Evolutionary conservation across 2,329 filamentous ascomycete genomes (phyloP).

Genomic region (Penicillium sp.): DNA sequence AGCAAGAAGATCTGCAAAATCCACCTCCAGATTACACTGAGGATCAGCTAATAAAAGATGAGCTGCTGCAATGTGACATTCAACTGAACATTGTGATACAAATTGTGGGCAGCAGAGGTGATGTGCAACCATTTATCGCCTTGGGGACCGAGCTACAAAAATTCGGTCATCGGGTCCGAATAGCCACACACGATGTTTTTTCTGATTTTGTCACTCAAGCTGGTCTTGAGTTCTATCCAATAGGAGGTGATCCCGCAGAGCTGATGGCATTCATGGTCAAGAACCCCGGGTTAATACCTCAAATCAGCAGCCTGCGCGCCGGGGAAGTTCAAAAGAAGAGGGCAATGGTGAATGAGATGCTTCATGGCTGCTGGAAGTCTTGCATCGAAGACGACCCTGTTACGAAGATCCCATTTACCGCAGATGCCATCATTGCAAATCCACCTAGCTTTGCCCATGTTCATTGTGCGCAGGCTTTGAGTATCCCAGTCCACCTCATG

Average conservation of each 20-base stretch:
- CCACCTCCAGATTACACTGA: slow-evolving; percentile 18
- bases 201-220: slow-evolving; percentile 46
- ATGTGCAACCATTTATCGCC: slow-evolving; percentile 54
- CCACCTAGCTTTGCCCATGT: slow-evolving; percentile 46
- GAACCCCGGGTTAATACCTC: slow-evolving; percentile 38
- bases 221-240: slow-evolving; percentile 50
- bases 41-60: too few relatives aligned
- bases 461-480: too few relatives aligned
- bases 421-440: slow-evolving; percentile 49
- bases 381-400: slow-evolving; percentile 30
- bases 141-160: slow-evolving; percentile 45
- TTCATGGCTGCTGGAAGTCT: slow-evolving; percentile 35
- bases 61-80: background rate
- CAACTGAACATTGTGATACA: slow-evolving; percentile 46
- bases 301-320: slow-evolving; percentile 30
- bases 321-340: slow-evolving; percentile 29
- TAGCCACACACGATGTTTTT: slow-evolving; percentile 51
- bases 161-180: slow-evolving; percentile 48
- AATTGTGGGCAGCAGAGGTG: slow-evolving; percentile 49
- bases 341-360: slow-evolving; percentile 30
- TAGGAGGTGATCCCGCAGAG: slow-evolving; percentile 48
- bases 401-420: slow-evolving; percentile 40
- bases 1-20: slow-evolving; percentile 12
- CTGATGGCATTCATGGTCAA: slow-evolving; percentile 47
- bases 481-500: slow-evolving; percentile 45